Evolutionary conservation across 2,329 filamentous ascomycete species (phyloP), one percentile per base, ranked within the genome.

Genomic region (Fusarium sp.): DNA sequence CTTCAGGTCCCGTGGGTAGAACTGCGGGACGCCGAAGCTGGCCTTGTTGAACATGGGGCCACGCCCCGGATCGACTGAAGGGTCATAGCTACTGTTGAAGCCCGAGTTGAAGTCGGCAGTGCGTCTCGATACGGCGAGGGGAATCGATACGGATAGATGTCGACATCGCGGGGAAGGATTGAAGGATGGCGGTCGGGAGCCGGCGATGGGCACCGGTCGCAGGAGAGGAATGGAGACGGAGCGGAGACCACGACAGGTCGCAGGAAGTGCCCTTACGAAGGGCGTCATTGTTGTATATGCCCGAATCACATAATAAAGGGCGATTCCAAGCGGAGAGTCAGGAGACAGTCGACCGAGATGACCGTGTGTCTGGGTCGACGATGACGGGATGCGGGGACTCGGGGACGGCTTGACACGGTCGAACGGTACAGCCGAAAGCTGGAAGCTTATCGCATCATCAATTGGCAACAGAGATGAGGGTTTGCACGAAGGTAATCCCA

Each of bases 1-100:
- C 86, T 98, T 98, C 77, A 99, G 87, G 76, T 91, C 88, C 67
- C 89, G 86, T 3, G 90, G 90, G 64, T 92, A 92, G 80, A 92
- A 90, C 61, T 89, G 86, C 3, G 90, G 89, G 18, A 91, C 89
- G 63, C 90, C 90, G 73, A 89, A 89, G 64, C 82, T 87, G 64
- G 84, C 78, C 80, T 89, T 89, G 70, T 82, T 86, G 79, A 90
- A 91, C 86, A 91, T 91, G 42, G 89, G 89, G 4, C 89, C 89
- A 10, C 89, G 86, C 35, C 87, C 87, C n/a, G 79, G 73, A 22
- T 90, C 88, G 63, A 85, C 80, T 35, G 81, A 81, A 11, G 89
- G 89, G 69, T 91, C 89, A 83, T 91, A 91, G 78, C 81, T 89
- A 66, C 86, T 87, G n/a, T 86, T 88, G 77, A 89, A 91, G 61